These are phyloP conservation scores for Solanum ossicruentum DNA, from an alignment of 257 asterid species.

Conservation along the genomic window DNA sequence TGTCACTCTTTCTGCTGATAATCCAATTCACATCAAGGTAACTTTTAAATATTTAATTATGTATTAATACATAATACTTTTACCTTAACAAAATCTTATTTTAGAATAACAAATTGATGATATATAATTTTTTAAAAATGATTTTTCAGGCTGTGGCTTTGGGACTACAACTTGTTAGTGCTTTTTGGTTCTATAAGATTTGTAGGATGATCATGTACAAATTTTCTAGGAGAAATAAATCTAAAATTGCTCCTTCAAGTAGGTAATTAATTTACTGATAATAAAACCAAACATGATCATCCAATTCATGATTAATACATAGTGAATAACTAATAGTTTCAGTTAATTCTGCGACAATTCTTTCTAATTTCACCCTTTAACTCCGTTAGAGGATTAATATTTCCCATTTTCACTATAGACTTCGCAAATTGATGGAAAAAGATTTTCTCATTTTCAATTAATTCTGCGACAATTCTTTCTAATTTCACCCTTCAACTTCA, in stretches of 20 bases:
- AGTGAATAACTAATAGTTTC: not conserved
- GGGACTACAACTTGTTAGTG: conserved; percentile 75
- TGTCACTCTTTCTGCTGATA: conserved; percentile 48
- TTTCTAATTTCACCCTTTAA: conserved; percentile 51
- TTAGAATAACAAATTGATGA: not conserved
- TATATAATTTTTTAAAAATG: not conserved
- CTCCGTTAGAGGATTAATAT: conserved; percentile 45
- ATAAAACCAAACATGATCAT: not conserved
- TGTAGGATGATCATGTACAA: conserved; percentile 60
- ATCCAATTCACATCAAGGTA: conserved; percentile 74
- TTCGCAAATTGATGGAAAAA: conserved; percentile 54
- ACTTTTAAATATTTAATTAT: not conserved
- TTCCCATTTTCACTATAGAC: conserved; percentile 74
- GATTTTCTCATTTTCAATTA: conserved; percentile 34
- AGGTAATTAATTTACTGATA: not conserved
- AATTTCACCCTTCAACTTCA: conserved; percentile 48
- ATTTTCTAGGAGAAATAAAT: conserved; percentile 26
- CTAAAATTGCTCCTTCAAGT: conserved; percentile 14
- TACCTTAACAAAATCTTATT: not conserved
- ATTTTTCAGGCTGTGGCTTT: conserved; percentile 64
- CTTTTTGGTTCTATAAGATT: conserved; percentile 85
- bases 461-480: conserved; percentile 46
- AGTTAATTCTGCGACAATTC: conserved; percentile 44
- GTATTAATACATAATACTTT: not conserved
- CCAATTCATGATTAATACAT: not conserved